Percentiles rank a stretch among this genome's conserved stretches.
Evolutionary conservation across 768 basidiomycete species (phyloP).

Genomic region (Mycena haematopus): DNA sequence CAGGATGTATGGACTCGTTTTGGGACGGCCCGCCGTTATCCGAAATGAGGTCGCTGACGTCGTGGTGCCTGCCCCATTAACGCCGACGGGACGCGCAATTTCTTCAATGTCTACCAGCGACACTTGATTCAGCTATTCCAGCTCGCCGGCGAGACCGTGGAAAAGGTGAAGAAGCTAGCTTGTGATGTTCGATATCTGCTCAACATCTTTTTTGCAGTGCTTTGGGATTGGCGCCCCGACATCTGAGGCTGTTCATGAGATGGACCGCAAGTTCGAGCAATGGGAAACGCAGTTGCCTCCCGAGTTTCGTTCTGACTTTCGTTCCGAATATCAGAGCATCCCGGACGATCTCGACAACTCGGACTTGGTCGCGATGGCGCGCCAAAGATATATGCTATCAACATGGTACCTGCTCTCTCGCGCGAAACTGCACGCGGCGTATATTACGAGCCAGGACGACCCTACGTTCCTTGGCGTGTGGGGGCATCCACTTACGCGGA

Average conservation of each 20-base stretch:
- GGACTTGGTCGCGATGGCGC: conserved; percentile 42
- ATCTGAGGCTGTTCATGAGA: conserved; percentile 44
- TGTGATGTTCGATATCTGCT: not conserved
- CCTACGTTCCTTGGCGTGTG: conserved; percentile 25
- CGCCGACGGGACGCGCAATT: conserved; percentile 41
- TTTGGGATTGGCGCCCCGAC: conserved; percentile 43
- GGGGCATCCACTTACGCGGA: conserved; percentile 36
- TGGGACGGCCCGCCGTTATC: conserved; percentile 54
- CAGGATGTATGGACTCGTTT: conserved; percentile 50
- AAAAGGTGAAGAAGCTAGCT: conserved; percentile 40
- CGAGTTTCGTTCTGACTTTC: conserved; percentile 45
- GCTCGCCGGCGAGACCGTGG: conserved; percentile 48
- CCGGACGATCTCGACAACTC: conserved; percentile 35
- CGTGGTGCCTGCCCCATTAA: conserved; percentile 39
- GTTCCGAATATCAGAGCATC: conserved; percentile 32
- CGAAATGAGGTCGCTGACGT: conserved; percentile 46
- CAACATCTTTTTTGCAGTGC: conserved; percentile 36
- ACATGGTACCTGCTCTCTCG: conserved; percentile 55
- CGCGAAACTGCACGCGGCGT: conserved; percentile 52
- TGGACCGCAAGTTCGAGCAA: conserved; percentile 49
- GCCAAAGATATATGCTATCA: conserved; percentile 50
- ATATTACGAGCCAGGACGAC: conserved; percentile 41
- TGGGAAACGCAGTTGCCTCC: conserved; percentile 52
- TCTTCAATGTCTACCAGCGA: conserved; percentile 44
- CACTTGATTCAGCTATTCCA: conserved; percentile 46